phyloP scores from a whole-genome alignment of 352 stramenopile genomes.

The Globisporangium cylindrosporum region DNA sequence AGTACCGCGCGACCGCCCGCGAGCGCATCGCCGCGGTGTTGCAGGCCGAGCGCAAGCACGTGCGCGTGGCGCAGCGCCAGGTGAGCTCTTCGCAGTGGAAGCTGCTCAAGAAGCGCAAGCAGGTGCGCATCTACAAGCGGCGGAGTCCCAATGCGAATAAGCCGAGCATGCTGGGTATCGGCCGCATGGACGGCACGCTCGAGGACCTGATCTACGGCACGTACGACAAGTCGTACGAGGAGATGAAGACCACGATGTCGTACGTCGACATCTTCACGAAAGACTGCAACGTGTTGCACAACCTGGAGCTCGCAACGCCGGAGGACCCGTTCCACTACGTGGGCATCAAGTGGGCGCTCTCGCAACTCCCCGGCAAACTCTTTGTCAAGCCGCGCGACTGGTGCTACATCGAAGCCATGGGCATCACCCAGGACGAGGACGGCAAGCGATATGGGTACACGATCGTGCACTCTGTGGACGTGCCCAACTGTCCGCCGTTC shows the following conservation, averaged over 20 bases:
- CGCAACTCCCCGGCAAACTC: conserved; percentile 28
- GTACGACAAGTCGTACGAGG: conserved; percentile 38
- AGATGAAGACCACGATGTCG: conserved; percentile 36
- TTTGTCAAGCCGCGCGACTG: conserved; percentile 30
- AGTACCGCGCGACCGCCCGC: not conserved
- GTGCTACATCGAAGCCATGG: conserved; percentile 43
- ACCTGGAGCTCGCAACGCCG: conserved; percentile 34
- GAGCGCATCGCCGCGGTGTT: conserved; percentile 14
- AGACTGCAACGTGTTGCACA: conserved; percentile 41
- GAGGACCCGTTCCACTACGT: conserved; percentile 47
- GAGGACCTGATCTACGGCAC: conserved; percentile 52
- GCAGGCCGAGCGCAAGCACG: conserved; percentile 14
- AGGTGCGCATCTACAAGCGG: conserved; percentile 45
- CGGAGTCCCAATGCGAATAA: conserved; percentile 4
- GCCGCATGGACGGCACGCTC: conserved; percentile 40
- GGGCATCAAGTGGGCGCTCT: conserved; percentile 51
- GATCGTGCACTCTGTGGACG: conserved; percentile 44
- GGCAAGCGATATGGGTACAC: conserved; percentile 39
- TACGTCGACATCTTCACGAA: conserved; percentile 32
- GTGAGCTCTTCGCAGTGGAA: conserved; percentile 15
- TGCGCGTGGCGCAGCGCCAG: conserved; percentile 2
- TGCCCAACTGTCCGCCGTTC: conserved; percentile 41
- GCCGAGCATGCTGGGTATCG: conserved; percentile 41
- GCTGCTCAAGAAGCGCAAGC: conserved; percentile 21
- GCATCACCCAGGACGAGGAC: conserved; percentile 30